These are phyloP conservation scores for Daldinia decipiens DNA, from an alignment of 495 filamentous ascomycete species.

Conservation along the genomic window DNA sequence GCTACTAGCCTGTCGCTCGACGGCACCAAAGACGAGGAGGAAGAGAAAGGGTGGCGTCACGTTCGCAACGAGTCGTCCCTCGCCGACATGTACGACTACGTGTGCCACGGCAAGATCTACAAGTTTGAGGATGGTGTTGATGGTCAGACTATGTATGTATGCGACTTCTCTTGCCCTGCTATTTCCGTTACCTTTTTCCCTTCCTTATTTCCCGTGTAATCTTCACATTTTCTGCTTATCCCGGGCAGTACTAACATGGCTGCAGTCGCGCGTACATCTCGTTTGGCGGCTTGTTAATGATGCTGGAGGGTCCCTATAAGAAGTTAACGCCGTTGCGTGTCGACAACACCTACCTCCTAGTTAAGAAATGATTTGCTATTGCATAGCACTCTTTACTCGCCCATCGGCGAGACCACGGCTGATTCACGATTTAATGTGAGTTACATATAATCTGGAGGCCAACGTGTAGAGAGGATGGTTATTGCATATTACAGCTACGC, in stretches of 20 bases:
- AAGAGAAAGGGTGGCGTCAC: conserved; percentile 80
- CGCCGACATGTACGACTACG: conserved; percentile 95
- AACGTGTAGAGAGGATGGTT: background rate
- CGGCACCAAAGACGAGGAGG: conserved; percentile 71
- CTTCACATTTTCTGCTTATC: background rate
- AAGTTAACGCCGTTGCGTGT: conserved; percentile 89
- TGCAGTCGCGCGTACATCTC: conserved; percentile 88
- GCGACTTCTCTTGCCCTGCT: conserved; percentile 45
- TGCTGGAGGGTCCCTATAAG: conserved; percentile 93
- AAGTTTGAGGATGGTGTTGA: conserved; percentile 89
- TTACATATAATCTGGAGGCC: conserved; percentile 9
- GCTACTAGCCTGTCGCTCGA: conserved; percentile 87
- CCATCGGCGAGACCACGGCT: conserved; percentile 18
- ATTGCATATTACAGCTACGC: conserved; percentile 25
- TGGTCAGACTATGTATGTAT: conserved; percentile 89
- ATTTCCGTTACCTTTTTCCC: background rate
- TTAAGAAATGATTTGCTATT: conserved; percentile 76
- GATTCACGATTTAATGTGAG: conserved; percentile 28
- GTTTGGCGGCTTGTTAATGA: conserved; percentile 90
- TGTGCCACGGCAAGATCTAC: conserved; percentile 97
- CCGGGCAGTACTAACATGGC: conserved; percentile 40
- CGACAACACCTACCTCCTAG: conserved; percentile 90
- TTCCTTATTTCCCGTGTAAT: background rate
- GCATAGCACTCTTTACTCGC: background rate
- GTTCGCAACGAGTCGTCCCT: conserved; percentile 77